Base-by-base conservation (phyloP, 805 yeast genomes). In the Saccharomycopsis fibuligera region DNA sequence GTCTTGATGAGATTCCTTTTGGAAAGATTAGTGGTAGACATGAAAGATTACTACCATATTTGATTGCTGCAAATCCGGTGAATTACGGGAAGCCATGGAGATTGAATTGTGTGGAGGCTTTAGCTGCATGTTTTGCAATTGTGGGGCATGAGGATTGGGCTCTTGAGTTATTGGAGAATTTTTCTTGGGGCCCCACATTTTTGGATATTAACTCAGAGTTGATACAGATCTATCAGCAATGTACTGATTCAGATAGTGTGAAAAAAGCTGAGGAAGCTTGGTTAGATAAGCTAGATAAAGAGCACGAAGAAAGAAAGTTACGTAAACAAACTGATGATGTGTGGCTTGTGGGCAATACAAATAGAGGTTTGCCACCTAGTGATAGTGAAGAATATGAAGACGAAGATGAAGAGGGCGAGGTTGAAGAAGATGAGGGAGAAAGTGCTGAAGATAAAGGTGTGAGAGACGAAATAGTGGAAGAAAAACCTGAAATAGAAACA, bases 51-150 rank as follows among this genome's bases (percentile, higher is more conserved):
- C 50, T 93, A 49, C 99, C 99, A 0, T 93, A 91, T 58, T 68
- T 93, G 42, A 89, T 93, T 8, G 98, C 98, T 4, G 96, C 98
- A 0, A 93, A 93, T 62, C 95, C 96, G 27, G 98, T 95, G 5
- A 93, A 93, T 64, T 93, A 93, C 59, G 99, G 99, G 4, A 75
- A 84, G 58, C 97, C 99, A 0, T 90, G 97, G 98, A 77, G 81
- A 58, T 69, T 93, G 49, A 93, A 93, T 65, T 93, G 99, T 65
- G 99, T 88, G 4, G 99, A 93, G 63, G 99, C 99, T 0, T 68
- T 93, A 35, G 99, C 99, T 1, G 98, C 99, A 0, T 88, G 96
- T 60, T 84, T 93, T 61, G 96, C 96, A 1, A 90, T 93, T 49
- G 91, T 89, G 2, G 98, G 97, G 0, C 90, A 80, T 56, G 68